phyloP scores from a whole-genome alignment of 768 basidiomycete species.

The Pseudohyphozyma bogoriensis region DNA sequence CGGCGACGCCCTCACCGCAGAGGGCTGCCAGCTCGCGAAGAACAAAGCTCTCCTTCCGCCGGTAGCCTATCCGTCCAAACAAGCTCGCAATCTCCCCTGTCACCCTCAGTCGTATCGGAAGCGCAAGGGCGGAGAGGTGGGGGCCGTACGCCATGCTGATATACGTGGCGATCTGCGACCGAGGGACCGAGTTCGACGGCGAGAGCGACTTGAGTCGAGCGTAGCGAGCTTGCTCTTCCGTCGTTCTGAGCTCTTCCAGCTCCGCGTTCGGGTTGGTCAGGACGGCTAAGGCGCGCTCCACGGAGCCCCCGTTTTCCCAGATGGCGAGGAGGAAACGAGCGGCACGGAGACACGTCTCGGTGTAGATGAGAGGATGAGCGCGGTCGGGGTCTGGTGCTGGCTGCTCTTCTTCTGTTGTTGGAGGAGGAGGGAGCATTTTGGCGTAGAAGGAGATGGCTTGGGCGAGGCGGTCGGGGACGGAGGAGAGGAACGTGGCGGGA shows the following conservation, averaged over 20 bases:
- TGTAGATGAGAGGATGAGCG: constrained; percentile 55
- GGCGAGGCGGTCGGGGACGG: constrained; percentile 28
- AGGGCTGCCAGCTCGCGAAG: constrained; percentile 76
- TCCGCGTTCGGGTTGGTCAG: constrained; percentile 50
- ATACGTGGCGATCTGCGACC: constrained; percentile 20
- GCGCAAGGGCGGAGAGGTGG: constrained; percentile 58
- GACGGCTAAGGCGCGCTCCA: constrained; percentile 78
- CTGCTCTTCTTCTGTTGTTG: constrained; percentile 47
- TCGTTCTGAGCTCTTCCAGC: constrained; percentile 54
- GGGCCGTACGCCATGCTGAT: constrained; percentile 21
- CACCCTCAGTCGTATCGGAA: constrained; percentile 61
- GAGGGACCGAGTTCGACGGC: constrained; percentile 22
- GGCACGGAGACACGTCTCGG: constrained; percentile 58
- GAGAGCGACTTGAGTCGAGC: constrained; percentile 17
- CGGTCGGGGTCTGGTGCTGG: constrained; percentile 37
- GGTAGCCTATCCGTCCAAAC: constrained; percentile 71
- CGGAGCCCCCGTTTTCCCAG: constrained; percentile 44
- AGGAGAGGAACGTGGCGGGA: constrained; percentile 23
- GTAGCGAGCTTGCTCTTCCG: background rate
- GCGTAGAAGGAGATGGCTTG: constrained; percentile 26
- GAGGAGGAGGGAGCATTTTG: constrained; percentile 17
- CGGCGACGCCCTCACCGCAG: constrained; percentile 60
- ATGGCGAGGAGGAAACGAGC: constrained; percentile 62
- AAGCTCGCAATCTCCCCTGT: constrained; percentile 60
- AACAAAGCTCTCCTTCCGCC: constrained; percentile 76